These are phyloP conservation scores for Nyssa sinensis DNA, from an alignment of 148 eudicot species.

Conservation along the genomic window DNA sequence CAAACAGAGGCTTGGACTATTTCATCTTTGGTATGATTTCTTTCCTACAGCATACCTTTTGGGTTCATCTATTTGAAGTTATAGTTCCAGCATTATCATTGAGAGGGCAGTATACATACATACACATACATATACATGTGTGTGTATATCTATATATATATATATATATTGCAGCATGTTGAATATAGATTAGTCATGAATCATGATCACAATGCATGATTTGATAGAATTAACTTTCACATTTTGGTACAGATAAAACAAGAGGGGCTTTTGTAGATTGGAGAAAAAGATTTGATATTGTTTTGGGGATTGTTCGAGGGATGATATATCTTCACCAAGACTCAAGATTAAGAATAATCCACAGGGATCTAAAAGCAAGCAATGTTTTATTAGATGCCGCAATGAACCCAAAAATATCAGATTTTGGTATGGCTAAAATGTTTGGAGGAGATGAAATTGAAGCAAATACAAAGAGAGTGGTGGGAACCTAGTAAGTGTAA, in stretches of 20 bases:
- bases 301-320: slow-evolving; percentile 57
- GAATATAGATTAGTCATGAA: too few relatives aligned
- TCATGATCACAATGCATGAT: not conserved
- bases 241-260: slow-evolving; percentile 30
- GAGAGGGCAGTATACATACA: too few relatives aligned
- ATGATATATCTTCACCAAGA: slow-evolving; percentile 66
- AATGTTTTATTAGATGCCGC: slow-evolving; percentile 50
- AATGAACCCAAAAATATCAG: slow-evolving; percentile 57
- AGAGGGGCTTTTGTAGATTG: slow-evolving; percentile 37
- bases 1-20: slow-evolving; percentile 56
- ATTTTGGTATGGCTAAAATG: slow-evolving; percentile 60
- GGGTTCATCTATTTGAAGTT: not conserved
- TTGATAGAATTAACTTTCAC: not conserved
- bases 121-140: too few relatives aligned
- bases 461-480: slow-evolving; percentile 51
- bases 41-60: not conserved
- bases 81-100: not conserved
- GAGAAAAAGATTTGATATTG: slow-evolving; percentile 42
- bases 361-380: slow-evolving; percentile 60
- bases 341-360: slow-evolving; percentile 57
- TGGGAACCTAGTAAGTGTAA: slow-evolving; percentile 60
- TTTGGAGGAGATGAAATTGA: slow-evolving; percentile 44
- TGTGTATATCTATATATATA: too few relatives aligned
- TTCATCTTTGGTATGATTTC: slow-evolving; percentile 45
- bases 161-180: not conserved